phyloP scores from a whole-genome alignment of 176 grass and related monocot species.

The Phoenix roebelenii region DNA sequence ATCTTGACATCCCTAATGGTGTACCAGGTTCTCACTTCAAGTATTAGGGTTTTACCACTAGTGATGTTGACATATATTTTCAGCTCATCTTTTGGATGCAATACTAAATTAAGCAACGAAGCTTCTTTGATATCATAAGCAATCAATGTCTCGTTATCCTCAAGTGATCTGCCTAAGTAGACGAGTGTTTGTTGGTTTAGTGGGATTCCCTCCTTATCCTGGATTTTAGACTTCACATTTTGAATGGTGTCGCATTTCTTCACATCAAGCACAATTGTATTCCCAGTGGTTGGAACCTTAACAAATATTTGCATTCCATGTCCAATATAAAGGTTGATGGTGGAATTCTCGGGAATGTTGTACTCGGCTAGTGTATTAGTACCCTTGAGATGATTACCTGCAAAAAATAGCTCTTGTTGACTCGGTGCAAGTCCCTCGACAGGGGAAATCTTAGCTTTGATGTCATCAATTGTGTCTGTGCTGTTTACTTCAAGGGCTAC shows the following conservation, averaged over 20 bases:
- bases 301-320: slow-evolving; percentile 20
- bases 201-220: slow-evolving; percentile 13
- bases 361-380: background rate
- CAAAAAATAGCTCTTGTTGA: slow-evolving; percentile 4
- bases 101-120: slow-evolving; percentile 12
- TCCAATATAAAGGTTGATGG: slow-evolving; percentile 15
- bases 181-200: slow-evolving; percentile 5
- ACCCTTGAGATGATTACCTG: background rate
- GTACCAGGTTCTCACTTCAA: slow-evolving; percentile 21
- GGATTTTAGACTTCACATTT: slow-evolving; percentile 8
- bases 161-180: background rate
- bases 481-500: background rate
- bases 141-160: slow-evolving; percentile 9
- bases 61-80: background rate
- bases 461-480: slow-evolving; percentile 5
- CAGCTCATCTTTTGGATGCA: slow-evolving; percentile 1
- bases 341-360: slow-evolving; percentile 14
- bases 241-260: slow-evolving; percentile 12
- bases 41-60: background rate
- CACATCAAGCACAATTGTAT: slow-evolving; percentile 3
- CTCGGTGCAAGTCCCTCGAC: background rate
- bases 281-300: background rate
- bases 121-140: slow-evolving; percentile 16
- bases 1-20: slow-evolving; percentile 21
- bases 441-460: background rate